Evolutionary conservation across 2,329 filamentous ascomycete species (phyloP).

Genomic region (Pseudovirgaria hyperparasitica): DNA sequence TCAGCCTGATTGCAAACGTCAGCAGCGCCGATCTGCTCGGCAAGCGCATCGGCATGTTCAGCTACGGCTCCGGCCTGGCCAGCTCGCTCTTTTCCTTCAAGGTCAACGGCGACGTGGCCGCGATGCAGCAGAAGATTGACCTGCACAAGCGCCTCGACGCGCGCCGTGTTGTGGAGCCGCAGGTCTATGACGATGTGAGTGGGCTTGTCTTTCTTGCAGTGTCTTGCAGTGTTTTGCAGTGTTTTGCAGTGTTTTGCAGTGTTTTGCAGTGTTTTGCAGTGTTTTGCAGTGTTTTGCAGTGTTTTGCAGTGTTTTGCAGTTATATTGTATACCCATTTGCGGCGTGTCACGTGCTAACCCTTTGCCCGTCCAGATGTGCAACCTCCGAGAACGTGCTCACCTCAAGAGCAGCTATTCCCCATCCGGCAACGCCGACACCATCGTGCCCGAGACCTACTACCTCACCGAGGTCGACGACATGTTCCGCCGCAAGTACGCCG

Average conservation of each 20-base stretch:
- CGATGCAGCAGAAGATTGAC: constrained; percentile 35
- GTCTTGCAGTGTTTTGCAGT: no score
- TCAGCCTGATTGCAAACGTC: constrained; percentile 34
- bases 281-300: no score
- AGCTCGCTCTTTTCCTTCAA: constrained; percentile 38
- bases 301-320: no score
- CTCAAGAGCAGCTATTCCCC: constrained; percentile 38
- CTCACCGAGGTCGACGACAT: constrained; percentile 37
- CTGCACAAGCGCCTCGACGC: constrained; percentile 32
- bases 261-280: no score
- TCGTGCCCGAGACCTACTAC: constrained; percentile 38
- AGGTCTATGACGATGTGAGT: constrained; percentile 35
- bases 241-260: no score
- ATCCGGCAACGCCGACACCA: constrained; percentile 28
- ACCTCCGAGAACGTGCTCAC: constrained; percentile 37
- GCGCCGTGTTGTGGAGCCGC: constrained; percentile 31
- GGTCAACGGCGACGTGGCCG: constrained; percentile 32
- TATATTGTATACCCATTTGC: no score
- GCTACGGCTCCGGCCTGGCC: constrained; percentile 39
- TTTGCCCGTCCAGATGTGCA: constrained; percentile 40
- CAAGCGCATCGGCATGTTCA: constrained; percentile 40
- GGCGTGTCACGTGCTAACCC: no score
- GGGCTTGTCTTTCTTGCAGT: no score
- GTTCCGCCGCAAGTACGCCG: constrained; percentile 37
- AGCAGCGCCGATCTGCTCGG: constrained; percentile 32